Percentiles rank a stretch among this genome's conserved stretches.
Evolutionary conservation across 345 rosid genomes (phyloP).

Genomic region (Trapa incisa): DNA sequence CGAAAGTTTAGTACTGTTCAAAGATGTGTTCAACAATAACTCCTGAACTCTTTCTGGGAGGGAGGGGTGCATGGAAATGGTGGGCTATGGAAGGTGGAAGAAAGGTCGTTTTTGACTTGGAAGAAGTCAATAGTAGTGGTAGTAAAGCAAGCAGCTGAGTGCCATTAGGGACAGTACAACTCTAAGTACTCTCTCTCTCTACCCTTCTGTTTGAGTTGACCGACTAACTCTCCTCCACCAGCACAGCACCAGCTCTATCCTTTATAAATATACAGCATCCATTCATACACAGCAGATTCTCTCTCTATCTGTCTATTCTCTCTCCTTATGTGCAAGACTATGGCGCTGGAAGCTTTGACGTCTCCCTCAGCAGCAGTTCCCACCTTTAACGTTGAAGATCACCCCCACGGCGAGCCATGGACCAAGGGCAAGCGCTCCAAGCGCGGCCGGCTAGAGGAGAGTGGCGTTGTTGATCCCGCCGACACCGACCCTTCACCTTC

Average conservation of each 20-base stretch:
- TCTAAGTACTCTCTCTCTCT: neutral
- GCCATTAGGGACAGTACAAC: neutral
- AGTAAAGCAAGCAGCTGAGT: neutral
- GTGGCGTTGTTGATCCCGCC: neutral
- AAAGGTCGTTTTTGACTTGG: neutral
- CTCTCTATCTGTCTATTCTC: neutral
- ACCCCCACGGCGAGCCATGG: slow-evolving; percentile 26
- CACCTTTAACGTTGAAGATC: neutral
- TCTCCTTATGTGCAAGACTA: slow-evolving; percentile 2
- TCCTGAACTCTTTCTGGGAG: no score
- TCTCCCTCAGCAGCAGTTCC: slow-evolving; percentile 7
- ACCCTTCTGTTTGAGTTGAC: neutral
- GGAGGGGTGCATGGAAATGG: no score
- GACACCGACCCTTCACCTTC: slow-evolving; percentile 2
- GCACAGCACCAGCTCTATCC: neutral
- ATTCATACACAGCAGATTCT: neutral
- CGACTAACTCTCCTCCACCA: neutral
- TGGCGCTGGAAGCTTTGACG: slow-evolving; percentile 17
- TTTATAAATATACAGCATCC: neutral
- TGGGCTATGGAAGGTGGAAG: neutral
- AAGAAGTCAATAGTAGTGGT: neutral
- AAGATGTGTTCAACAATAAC: no score
- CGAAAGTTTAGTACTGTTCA: no score
- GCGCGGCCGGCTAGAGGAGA: slow-evolving; percentile 16
- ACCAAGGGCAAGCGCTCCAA: slow-evolving; percentile 60